Percentiles rank a stretch among this genome's conserved stretches.
These are phyloP conservation scores for Talaromyces pinophilus DNA, from an alignment of 2,329 filamentous ascomycete genomes.

Conservation along the genomic window DNA sequence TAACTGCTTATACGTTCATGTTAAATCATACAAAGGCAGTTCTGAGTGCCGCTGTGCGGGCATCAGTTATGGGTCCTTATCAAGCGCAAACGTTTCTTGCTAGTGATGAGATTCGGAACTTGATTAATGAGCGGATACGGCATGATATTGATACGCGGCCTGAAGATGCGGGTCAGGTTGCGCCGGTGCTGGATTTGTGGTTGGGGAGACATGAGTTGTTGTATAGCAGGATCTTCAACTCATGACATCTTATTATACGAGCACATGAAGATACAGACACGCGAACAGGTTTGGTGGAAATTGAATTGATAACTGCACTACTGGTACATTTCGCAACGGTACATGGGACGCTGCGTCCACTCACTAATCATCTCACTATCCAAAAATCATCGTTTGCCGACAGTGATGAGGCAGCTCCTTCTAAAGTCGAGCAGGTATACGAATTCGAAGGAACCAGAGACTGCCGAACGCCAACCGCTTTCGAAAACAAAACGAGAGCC, in stretches of 20 bases:
- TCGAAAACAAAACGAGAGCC: constrained; percentile 13
- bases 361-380: constrained; percentile 5
- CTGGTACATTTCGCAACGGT: constrained; percentile 20
- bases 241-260: constrained; percentile 40
- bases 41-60: constrained; percentile 62
- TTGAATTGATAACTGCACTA: constrained; percentile 13
- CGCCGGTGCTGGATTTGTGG: constrained; percentile 66
- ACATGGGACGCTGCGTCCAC: constrained; percentile 12
- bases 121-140: constrained; percentile 53
- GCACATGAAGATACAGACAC: not conserved
- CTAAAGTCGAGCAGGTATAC: not conserved
- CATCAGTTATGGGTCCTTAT: constrained; percentile 66
- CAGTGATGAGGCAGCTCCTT: constrained; percentile 4
- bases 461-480: constrained; percentile 20
- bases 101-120: constrained; percentile 52
- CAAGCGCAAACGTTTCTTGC: constrained; percentile 63
- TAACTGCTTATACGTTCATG: constrained; percentile 63
- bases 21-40: constrained; percentile 66
- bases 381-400: constrained; percentile 12
- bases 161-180: constrained; percentile 60
- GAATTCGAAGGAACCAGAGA: constrained; percentile 4
- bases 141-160: constrained; percentile 51
- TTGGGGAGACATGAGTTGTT: constrained; percentile 65
- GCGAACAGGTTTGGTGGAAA: not conserved
- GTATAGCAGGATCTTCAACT: constrained; percentile 69